Percentiles rank a stretch among this genome's conserved stretches.
These are phyloP conservation scores for Penicillium sp. DNA, from an alignment of 2,329 filamentous ascomycete genomes.

Conservation along the genomic window DNA sequence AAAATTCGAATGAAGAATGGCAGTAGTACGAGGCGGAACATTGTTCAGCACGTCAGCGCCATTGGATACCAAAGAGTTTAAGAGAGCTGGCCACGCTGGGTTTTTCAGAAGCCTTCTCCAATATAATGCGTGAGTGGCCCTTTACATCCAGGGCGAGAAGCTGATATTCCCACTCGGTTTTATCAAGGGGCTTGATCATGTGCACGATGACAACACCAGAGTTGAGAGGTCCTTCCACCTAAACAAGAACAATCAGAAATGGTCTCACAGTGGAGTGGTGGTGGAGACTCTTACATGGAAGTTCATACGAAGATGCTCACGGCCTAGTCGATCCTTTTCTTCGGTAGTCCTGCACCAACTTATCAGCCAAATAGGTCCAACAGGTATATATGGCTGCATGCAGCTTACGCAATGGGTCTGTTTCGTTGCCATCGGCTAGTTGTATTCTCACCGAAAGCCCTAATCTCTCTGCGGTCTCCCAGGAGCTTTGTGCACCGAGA, in stretches of 20 bases:
- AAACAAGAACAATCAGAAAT: constrained; percentile 23
- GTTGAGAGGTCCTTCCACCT: constrained; percentile 78
- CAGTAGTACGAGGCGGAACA: neutral
- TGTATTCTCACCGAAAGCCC: constrained; percentile 79
- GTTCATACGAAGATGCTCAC: constrained; percentile 80
- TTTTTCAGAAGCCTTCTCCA: constrained; percentile 50
- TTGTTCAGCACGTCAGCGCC: constrained; percentile 38
- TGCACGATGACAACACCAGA: constrained; percentile 77
- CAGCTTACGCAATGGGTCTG: constrained; percentile 56
- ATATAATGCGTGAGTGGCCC: constrained; percentile 57
- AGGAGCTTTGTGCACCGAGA: constrained; percentile 72
- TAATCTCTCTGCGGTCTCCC: constrained; percentile 74
- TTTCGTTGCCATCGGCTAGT: constrained; percentile 78
- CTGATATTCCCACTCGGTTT: constrained; percentile 74
- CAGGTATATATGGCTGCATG: neutral
- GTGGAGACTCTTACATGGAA: constrained; percentile 67
- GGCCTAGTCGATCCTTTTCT: constrained; percentile 73
- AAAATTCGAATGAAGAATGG: neutral
- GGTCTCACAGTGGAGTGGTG: neutral
- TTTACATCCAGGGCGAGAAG: constrained; percentile 80
- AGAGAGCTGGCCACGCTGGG: constrained; percentile 48
- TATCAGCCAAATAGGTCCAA: neutral
- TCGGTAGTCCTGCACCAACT: constrained; percentile 60
- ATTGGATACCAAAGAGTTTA: constrained; percentile 56
- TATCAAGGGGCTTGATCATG: constrained; percentile 69